Percentiles rank a stretch among this genome's conserved stretches.
Evolutionary conservation across 371 early-diverging fungal genomes (phyloP).

Genomic region (Syncephalastrum racemosum): DNA sequence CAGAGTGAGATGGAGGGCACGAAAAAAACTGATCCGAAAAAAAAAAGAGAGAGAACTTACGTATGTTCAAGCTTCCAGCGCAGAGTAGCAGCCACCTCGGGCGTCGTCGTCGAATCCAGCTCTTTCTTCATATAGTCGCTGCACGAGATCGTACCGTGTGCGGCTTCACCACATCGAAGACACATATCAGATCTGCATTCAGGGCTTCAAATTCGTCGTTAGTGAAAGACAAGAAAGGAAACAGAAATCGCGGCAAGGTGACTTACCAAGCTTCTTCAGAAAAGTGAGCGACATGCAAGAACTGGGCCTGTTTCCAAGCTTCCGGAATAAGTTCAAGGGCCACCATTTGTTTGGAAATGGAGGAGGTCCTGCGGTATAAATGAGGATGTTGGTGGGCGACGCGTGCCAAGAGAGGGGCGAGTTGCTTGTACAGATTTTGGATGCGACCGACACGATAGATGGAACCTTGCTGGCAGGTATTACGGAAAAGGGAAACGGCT

Average conservation of each 20-base stretch:
- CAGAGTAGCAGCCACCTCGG: slow-evolving; percentile 30
- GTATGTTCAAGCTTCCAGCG: slow-evolving; percentile 55
- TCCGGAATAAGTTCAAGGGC: slow-evolving; percentile 61
- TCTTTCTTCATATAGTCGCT: slow-evolving; percentile 37
- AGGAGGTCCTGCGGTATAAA: slow-evolving; percentile 19
- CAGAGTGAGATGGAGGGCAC: slow-evolving; percentile 3
- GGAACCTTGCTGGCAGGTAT: slow-evolving; percentile 24
- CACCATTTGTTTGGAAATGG: slow-evolving; percentile 43
- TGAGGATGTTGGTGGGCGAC: slow-evolving; percentile 3
- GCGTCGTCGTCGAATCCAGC: slow-evolving; percentile 10
- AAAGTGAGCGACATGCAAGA: slow-evolving; percentile 61
- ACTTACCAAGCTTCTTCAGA: slow-evolving; percentile 60
- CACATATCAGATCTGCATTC: slow-evolving; percentile 46
- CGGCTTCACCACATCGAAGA: slow-evolving; percentile 54
- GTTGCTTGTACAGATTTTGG: slow-evolving; percentile 36
- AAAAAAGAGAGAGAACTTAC: slow-evolving; percentile 21
- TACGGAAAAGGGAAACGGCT: slow-evolving; percentile 11
- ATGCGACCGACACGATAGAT: slow-evolving; percentile 35
- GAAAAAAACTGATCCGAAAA: too few species aligned
- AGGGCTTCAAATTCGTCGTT: slow-evolving; percentile 2
- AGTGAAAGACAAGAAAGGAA: not conserved
- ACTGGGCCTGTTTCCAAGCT: slow-evolving; percentile 72
- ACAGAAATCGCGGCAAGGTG: too few species aligned
- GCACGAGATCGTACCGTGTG: slow-evolving; percentile 42
- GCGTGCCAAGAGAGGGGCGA: slow-evolving; percentile 23